Evolutionary conservation across 495 filamentous ascomycete species (phyloP), one percentile per base, ranked within the genome.

Genomic region (Penicillium longicatenatum): DNA sequence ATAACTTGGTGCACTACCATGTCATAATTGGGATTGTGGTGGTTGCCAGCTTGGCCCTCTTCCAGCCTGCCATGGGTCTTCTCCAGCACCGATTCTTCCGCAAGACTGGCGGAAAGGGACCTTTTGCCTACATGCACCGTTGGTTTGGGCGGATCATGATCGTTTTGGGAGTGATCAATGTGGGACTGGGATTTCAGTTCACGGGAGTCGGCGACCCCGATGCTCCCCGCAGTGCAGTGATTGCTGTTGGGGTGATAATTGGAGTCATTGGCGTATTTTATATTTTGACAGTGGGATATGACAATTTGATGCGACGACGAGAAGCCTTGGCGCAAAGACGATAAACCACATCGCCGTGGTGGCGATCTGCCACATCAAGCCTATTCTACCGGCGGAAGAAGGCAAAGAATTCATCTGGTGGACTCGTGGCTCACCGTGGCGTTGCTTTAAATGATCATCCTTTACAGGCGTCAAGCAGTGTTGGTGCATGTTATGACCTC

Each of bases 91-190:
- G 59, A 19, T 63, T 71, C 39, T 76, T 81, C 62, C 46, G 74
- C n/a, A 80, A 79, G 57, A 70, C 75, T 1, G 68, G 78, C 21
- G 48, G 60, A 11, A 85, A 86, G 10, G 83, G 81, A 6, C 14
- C 75, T 4, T 76, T 86, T 67, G 83, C 80, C 16, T 73, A 84
- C 54, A 65, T 71, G 3, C 90, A 93, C 66, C 84, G 88, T 59
- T 91, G 89, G 89, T 83, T 80, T 54, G 90, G 90, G 9, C 81
- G 90, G 3, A 50, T 71, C 8, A 63, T 90, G 50, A 79, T 93
- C 24, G 63, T 80, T 2, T 58, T 89, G 17, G 90, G 85, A 2
- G 75, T 89, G 30, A 72, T 92, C 54, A 92, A 91, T 70, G 89
- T 86, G 45, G 88, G 89, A 0, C 67, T 91, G 0, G 89, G 89